Base-by-base conservation (phyloP, 352 stramenopile species). In the Phytophthora crassamura region DNA sequence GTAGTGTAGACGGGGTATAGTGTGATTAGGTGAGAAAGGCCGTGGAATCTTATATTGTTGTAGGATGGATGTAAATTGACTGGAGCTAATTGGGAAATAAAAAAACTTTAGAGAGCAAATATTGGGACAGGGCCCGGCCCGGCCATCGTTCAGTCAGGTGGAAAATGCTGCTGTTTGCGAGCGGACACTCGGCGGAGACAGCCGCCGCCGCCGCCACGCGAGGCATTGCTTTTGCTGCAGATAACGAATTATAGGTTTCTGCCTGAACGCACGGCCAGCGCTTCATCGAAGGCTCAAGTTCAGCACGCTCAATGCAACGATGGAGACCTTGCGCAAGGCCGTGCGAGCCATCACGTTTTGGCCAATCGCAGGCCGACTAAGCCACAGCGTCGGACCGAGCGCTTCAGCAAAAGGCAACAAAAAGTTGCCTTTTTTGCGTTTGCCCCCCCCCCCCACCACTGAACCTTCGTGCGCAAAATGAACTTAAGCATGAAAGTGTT, bases 361-460 rank as follows among this genome's bases (percentile, higher is more conserved):
- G 35, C 49, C 39, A 59, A 45, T 61, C 16, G 18, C 20, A 11
- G 12, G 20, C 54, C 32, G 56, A 65, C 58, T 65, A 65, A 65
- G 54, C 54, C 46, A 46, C n/a, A n/a, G 49, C 49, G 59, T 67
- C 59, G 59, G 49, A 67, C 56, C 20, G 34, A 66, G n/a, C n/a
- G n/a, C n/a, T n/a, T n/a, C n/a, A n/a, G n/a, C n/a, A 47, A 47
- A 47, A 32, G 40, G 40, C 40, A 47, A 47, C 30, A n/a, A 12
- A 3, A 47, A 47, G 34, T 35, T 43, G 49, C 15, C 35, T 36
- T 49, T 36, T 54, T n/a, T n/a, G n/a, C n/a, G n/a, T n/a, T n/a
- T n/a, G n/a, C n/a, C n/a, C n/a, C n/a, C n/a, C n/a, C n/a, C n/a
- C n/a, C n/a, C n/a, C n/a, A n/a, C n/a, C n/a, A n/a, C 35, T n/a